Evolutionary conservation across 139 green algal genomes (phyloP).

Genomic region (Haematococcus sp.): DNA sequence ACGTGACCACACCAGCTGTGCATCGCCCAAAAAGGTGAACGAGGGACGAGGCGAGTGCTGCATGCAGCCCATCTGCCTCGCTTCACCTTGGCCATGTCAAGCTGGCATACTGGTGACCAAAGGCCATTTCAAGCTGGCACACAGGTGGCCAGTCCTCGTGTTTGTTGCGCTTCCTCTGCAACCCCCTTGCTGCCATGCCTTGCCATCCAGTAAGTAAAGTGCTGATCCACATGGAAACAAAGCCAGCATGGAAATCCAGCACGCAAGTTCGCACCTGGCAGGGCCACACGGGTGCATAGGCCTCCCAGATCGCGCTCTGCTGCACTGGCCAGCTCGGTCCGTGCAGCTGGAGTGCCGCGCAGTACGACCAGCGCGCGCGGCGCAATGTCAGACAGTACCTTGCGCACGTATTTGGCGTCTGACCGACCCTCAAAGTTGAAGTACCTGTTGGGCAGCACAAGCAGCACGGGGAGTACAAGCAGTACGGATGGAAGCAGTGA

Average conservation of each 20-base stretch:
- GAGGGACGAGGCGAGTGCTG: no score
- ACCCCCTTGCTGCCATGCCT: no score
- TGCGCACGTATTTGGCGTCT: constrained; percentile 59
- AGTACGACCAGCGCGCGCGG: constrained; percentile 47
- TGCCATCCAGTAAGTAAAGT: no score
- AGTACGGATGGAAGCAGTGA: background rate
- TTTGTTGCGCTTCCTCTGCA: no score
- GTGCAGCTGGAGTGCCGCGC: constrained; percentile 4
- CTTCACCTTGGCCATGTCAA: no score
- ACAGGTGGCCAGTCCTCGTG: no score
- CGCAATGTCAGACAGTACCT: constrained; percentile 59
- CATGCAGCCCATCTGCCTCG: no score
- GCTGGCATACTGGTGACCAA: no score
- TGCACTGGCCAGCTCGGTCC: constrained; percentile 27
- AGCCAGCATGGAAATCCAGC: background rate
- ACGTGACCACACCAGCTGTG: no score
- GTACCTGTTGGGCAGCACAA: constrained; percentile 16
- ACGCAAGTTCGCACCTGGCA: constrained; percentile 7
- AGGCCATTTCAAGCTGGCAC: no score
- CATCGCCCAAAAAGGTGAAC: no score
- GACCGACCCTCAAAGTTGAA: constrained; percentile 64
- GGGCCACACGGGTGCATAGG: constrained; percentile 29
- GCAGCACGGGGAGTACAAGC: background rate
- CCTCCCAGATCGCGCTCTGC: constrained; percentile 40
- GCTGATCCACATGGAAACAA: no score